Base-by-base conservation (phyloP, 768 basidiomycete genomes). In the Gymnopilus dilepis region DNA sequence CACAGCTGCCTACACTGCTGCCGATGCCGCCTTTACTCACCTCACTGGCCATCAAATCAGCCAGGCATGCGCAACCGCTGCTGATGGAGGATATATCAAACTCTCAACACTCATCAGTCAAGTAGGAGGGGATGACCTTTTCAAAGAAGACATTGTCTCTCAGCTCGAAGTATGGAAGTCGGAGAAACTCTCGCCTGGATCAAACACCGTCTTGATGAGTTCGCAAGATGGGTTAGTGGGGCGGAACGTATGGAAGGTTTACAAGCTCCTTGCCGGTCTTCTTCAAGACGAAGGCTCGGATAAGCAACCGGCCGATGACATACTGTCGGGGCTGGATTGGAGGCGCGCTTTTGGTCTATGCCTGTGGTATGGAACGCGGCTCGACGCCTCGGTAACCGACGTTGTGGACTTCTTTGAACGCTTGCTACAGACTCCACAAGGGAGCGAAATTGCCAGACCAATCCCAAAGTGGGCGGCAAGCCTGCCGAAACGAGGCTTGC, bases 51-150 rank as follows among this genome's bases (percentile, higher is more conserved):
- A 97, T 72, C 92, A 98, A 69, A 77, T 96, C n/a, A 88, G 89
- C 64, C 86, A 88, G 47, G 95, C 97, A 7, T 89, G 88, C 65
- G 82, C 89, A 45, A 77, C 80, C 2, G 92, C 95, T 2, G 78
- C 89, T 65, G 88, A 91, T 52, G 85, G 85, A 5, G 88, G 90
- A 3, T 92, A 92, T 66, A 75, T 93, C 66, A 92, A 92, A 65
- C 85, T 99, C 8, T 91, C 97, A 1, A 95, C 94, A 6, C 82
- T 99, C 24, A 81, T 99, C 58, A 85, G 95, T 6, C 95, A 98
- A 73, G 90, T 88, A 15, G 89, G 89, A 0, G 92, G 94, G 1
- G 91, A 94, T 67, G 79, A 81, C 21, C 80, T 84, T 28, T 95
- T 92, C 75, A 82, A 86, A 55, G 84, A 80, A 47, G 92, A 96